phyloP scores from a whole-genome alignment of 2,329 filamentous ascomycete genomes.

The Paraconiothyrium sp. region DNA sequence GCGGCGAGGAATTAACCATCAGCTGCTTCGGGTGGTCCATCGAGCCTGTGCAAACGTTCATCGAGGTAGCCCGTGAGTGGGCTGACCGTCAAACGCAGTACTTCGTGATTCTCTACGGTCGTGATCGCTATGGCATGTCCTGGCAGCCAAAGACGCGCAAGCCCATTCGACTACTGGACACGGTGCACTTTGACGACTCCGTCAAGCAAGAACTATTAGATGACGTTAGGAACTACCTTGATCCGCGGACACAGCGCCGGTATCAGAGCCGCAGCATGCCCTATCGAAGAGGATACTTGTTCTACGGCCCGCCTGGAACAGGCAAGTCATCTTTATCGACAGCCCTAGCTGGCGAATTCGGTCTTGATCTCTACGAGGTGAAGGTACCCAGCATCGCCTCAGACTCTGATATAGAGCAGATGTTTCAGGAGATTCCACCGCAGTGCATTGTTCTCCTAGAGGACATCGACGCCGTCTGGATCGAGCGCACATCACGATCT shows the following conservation, averaged over 20 bases:
- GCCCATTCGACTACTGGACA: slow-evolving; percentile 4
- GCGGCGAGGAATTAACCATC: slow-evolving; percentile 6
- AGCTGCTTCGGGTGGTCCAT: slow-evolving; percentile 3
- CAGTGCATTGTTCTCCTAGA: slow-evolving; percentile 7
- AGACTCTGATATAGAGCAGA: slow-evolving; percentile 7
- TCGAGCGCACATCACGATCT: slow-evolving; percentile 1
- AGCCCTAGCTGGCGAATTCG: slow-evolving; percentile 1
- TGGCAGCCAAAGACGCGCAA: slow-evolving; percentile 11
- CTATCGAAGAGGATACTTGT: background rate
- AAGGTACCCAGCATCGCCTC: slow-evolving; percentile 8
- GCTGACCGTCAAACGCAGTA: slow-evolving; percentile 9
- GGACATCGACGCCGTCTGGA: slow-evolving; percentile 10
- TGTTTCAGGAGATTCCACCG: slow-evolving; percentile 11
- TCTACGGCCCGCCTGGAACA: slow-evolving; percentile 1
- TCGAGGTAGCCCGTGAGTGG: slow-evolving; percentile 5
- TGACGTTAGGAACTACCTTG: slow-evolving; percentile 4
- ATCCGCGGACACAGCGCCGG: slow-evolving; percentile 5
- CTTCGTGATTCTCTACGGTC: slow-evolving; percentile 2
- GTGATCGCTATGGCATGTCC: slow-evolving; percentile 5
- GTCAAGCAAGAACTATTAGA: slow-evolving; percentile 8
- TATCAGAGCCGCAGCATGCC: slow-evolving; percentile 13
- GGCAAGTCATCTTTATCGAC: slow-evolving; percentile 1
- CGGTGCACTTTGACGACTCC: slow-evolving; percentile 7
- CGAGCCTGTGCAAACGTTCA: slow-evolving; percentile 1
- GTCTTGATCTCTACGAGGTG: slow-evolving; percentile 10